A percentile compares a stretch with the other conserved stretches of the same genome.
phyloP scores from a whole-genome alignment of 352 stramenopile species.

The Peronospora farinosa region DNA sequence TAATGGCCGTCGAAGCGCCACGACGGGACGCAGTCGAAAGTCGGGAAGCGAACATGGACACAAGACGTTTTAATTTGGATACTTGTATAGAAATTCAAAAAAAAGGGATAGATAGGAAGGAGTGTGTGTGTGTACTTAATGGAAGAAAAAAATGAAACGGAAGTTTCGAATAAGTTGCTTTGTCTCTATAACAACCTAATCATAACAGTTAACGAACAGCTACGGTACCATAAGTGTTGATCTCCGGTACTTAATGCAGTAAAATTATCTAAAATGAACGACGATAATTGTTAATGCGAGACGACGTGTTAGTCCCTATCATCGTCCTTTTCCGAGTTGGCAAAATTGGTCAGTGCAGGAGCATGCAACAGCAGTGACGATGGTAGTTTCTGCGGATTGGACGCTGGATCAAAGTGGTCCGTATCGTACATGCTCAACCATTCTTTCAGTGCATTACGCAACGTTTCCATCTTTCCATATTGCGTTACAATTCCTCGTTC shows the following conservation, averaged over 20 bases:
- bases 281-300: no score
- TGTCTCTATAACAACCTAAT: no score
- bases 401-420: conserved; percentile 32
- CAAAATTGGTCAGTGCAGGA: conserved; percentile 50
- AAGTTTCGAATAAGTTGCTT: no score
- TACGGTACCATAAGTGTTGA: no score
- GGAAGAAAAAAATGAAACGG: no score
- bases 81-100: no score
- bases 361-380: conserved; percentile 69
- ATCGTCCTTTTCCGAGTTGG: conserved; percentile 7
- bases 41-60: conserved; percentile 11
- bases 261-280: no score
- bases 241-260: no score
- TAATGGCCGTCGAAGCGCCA: conserved; percentile 5
- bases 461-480: conserved; percentile 57
- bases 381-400: conserved; percentile 30
- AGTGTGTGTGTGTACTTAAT: no score
- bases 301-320: background rate
- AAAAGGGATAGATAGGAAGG: no score
- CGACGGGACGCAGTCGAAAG: conserved; percentile 6
- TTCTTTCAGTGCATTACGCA: conserved; percentile 46
- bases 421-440: conserved; percentile 77
- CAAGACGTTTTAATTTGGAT: no score
- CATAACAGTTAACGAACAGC: no score
- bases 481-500: conserved; percentile 65